Percentiles rank a stretch among this genome's conserved stretches.
Conservation (phyloP, 345 rosid genomes). For the Eucalyptus sp. region DNA sequence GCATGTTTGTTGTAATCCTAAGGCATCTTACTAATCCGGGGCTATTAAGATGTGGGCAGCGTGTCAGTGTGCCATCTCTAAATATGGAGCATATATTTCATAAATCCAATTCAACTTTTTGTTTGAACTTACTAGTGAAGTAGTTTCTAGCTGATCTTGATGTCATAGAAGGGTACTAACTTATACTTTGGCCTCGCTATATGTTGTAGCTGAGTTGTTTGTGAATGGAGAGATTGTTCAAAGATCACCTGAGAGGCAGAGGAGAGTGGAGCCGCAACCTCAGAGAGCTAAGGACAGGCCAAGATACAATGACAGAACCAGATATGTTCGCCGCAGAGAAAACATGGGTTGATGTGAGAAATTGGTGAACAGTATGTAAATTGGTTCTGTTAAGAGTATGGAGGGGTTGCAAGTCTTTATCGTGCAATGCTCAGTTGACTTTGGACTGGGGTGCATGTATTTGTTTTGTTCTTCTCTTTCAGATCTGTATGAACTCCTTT, state of each 20-base stretch:
- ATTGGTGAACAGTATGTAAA: neutral
- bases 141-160: neutral
- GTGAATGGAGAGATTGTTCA: slow-evolving; percentile 96
- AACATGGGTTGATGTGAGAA: slow-evolving; percentile 28
- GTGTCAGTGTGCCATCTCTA: neutral
- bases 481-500: neutral
- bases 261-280: slow-evolving; percentile 86
- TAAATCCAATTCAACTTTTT: neutral
- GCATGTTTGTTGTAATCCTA: neutral
- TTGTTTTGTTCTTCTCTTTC: neutral
- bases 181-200: neutral
- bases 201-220: slow-evolving; percentile 73
- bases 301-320: slow-evolving; percentile 93
- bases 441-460: neutral
- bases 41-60: neutral
- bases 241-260: slow-evolving; percentile 90
- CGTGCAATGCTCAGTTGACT: neutral
- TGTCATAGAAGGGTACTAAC: neutral
- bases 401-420: neutral
- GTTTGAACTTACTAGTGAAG: neutral
- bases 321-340: slow-evolving; percentile 82
- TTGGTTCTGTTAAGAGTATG: neutral
- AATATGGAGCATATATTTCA: neutral
- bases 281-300: slow-evolving; percentile 94
- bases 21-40: neutral